Percentiles rank a stretch among this genome's conserved stretches.
Evolutionary conservation across 129 eudicot species (phyloP).

Genomic region (Deinandra increscens): DNA sequence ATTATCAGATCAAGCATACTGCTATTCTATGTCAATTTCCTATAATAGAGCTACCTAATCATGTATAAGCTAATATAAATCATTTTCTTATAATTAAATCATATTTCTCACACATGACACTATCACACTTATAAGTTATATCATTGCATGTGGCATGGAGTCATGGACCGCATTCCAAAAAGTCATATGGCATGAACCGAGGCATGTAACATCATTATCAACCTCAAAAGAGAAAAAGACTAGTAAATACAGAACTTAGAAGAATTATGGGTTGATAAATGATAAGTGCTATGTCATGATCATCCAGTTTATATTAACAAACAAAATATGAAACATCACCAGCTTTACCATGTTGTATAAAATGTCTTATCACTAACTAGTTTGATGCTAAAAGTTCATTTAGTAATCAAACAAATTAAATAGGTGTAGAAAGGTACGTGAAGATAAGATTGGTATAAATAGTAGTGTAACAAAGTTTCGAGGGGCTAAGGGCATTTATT

Average conservation of each 20-base stretch:
- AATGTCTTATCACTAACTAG: neutral
- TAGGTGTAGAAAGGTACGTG: neutral
- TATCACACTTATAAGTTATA: too few species aligned
- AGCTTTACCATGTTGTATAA: neutral
- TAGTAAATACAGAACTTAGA: neutral
- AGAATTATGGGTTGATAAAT: neutral
- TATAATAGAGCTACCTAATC: neutral
- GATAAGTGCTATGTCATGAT: too few species aligned
- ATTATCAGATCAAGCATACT: neutral
- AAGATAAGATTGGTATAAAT: neutral
- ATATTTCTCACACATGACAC: neutral
- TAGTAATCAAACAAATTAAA: neutral
- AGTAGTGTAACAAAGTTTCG: neutral
- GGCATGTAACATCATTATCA: neutral
- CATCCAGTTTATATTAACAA: neutral
- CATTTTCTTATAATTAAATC: neutral
- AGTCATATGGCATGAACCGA: neutral
- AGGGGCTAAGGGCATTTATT: neutral
- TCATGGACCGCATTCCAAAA: neutral
- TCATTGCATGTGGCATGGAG: neutral
- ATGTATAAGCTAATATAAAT: neutral
- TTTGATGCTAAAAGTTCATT: neutral
- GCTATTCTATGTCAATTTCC: neutral
- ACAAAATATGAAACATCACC: too few species aligned
- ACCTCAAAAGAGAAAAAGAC: constrained; percentile 11